Conservation (phyloP, 495 filamentous ascomycete genomes). For the Talaromyces wortmannii region DNA sequence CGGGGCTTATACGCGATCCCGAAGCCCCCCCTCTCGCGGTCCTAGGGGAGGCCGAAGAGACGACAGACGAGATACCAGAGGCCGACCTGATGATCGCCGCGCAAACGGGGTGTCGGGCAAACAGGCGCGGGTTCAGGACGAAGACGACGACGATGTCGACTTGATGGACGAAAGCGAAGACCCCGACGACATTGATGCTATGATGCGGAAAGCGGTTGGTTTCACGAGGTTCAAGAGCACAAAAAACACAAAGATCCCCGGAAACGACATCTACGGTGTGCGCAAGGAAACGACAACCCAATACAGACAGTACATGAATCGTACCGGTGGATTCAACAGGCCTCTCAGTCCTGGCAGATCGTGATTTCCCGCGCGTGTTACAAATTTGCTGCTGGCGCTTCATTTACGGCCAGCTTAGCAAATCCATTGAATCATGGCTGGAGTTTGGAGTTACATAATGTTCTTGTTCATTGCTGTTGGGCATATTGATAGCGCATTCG, state of each 20-base stretch:
- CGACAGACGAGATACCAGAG: slow-evolving; percentile 24
- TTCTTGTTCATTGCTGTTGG: neutral
- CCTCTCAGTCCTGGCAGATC: slow-evolving; percentile 61
- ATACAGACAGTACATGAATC: slow-evolving; percentile 99
- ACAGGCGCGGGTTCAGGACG: slow-evolving; percentile 9
- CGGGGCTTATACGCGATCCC: slow-evolving; percentile 24
- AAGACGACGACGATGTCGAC: slow-evolving; percentile 34
- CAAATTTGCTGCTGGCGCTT: neutral
- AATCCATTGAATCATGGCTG: neutral
- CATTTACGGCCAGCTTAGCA: neutral
- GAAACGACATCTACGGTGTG: slow-evolving; percentile 80
- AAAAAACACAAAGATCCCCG: slow-evolving; percentile 83
- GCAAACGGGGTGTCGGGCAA: slow-evolving; percentile 17
- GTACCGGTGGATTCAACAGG: slow-evolving; percentile 91
- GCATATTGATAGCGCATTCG: neutral
- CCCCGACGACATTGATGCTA: slow-evolving; percentile 61
- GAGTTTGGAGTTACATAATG: neutral
- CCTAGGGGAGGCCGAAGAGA: slow-evolving; percentile 22
- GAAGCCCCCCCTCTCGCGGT: slow-evolving; percentile 30
- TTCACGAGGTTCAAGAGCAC: slow-evolving; percentile 81
- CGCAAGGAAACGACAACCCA: slow-evolving; percentile 92
- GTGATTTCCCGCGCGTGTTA: slow-evolving; percentile 2
- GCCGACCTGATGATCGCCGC: slow-evolving; percentile 13
- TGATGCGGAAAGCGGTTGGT: slow-evolving; percentile 82
- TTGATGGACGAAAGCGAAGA: slow-evolving; percentile 44